Conservation (phyloP, 2,329 filamentous ascomycete species). For the Colletotrichum sp. region DNA sequence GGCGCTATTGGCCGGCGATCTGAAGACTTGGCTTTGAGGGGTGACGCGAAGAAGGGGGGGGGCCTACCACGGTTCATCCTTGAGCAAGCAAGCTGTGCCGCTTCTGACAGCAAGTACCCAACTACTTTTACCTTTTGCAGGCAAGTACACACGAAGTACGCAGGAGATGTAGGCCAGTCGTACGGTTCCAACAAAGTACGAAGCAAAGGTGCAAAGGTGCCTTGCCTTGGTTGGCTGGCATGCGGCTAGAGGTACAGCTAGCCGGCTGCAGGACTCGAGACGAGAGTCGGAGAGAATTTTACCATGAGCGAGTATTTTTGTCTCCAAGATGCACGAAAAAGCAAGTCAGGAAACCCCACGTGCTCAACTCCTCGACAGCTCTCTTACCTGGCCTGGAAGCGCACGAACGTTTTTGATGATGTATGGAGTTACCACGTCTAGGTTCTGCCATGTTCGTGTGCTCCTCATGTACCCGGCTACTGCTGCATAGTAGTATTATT, state of each 20-base stretch:
- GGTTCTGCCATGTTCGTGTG: background rate
- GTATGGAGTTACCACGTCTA: background rate
- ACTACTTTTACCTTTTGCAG: background rate
- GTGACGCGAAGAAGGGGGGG: background rate
- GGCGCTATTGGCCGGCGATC: conserved; percentile 22
- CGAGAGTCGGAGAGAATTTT: background rate
- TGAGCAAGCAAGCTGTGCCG: background rate
- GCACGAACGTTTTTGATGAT: background rate
- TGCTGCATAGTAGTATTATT: background rate
- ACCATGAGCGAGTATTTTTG: background rate
- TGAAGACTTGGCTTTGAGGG: conserved; percentile 17
- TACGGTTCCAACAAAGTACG: background rate
- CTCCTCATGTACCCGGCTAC: background rate
- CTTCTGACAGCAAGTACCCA: background rate
- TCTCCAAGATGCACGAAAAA: background rate
- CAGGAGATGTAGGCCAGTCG: background rate
- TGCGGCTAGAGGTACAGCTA: background rate
- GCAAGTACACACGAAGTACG: background rate
- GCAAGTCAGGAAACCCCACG: background rate
- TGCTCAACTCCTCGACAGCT: background rate
- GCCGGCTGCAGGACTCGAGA: background rate
- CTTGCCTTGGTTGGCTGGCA: background rate
- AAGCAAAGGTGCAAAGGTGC: background rate
- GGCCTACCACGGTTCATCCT: conserved; percentile 7
- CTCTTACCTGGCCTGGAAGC: background rate